A percentile compares a stretch with the other conserved stretches of the same genome.
Conservation (phyloP, 2,329 filamentous ascomycete species). For the Colletotrichum euphorbiae region DNA sequence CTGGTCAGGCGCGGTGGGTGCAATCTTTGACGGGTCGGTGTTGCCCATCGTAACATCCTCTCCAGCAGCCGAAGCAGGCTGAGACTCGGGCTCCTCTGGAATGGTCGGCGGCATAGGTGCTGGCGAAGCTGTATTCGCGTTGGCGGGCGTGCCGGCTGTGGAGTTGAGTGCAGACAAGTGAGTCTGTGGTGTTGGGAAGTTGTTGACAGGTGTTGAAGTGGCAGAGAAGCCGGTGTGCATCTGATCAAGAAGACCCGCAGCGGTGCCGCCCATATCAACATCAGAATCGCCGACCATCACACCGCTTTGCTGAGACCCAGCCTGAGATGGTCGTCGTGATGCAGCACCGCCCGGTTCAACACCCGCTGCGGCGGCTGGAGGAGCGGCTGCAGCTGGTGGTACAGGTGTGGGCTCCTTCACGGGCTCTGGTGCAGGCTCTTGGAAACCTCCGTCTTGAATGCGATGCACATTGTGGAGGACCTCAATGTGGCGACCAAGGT, state of each 20-base stretch:
- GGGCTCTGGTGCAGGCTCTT: constrained; percentile 68
- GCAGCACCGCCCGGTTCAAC: constrained; percentile 43
- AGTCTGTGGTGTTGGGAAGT: constrained; percentile 70
- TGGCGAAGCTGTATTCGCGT: constrained; percentile 60
- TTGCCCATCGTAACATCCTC: constrained; percentile 65
- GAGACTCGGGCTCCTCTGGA: constrained; percentile 42
- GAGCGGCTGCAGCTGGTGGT: constrained; percentile 37
- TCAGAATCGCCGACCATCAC: constrained; percentile 70
- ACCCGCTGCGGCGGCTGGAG: constrained; percentile 38
- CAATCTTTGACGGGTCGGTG: constrained; percentile 53
- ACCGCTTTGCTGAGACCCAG: constrained; percentile 67
- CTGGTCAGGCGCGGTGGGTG: constrained; percentile 60
- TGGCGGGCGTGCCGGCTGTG: constrained; percentile 66
- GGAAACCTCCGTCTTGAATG: constrained; percentile 81
- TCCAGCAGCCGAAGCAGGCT: constrained; percentile 37
- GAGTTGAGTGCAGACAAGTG: constrained; percentile 68
- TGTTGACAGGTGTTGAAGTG: constrained; percentile 70
- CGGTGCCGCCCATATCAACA: constrained; percentile 73
- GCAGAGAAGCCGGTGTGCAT: constrained; percentile 73
- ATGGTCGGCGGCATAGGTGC: constrained; percentile 47
- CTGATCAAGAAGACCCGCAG: constrained; percentile 74
- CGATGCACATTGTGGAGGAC: constrained; percentile 74
- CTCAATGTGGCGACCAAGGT: constrained; percentile 75
- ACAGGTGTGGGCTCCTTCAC: constrained; percentile 46
- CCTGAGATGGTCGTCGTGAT: constrained; percentile 66